Evolutionary conservation across 805 yeast genomes (phyloP), one percentile per base, ranked within the genome.

Genomic region (Sungouiozyma ichnusensis): DNA sequence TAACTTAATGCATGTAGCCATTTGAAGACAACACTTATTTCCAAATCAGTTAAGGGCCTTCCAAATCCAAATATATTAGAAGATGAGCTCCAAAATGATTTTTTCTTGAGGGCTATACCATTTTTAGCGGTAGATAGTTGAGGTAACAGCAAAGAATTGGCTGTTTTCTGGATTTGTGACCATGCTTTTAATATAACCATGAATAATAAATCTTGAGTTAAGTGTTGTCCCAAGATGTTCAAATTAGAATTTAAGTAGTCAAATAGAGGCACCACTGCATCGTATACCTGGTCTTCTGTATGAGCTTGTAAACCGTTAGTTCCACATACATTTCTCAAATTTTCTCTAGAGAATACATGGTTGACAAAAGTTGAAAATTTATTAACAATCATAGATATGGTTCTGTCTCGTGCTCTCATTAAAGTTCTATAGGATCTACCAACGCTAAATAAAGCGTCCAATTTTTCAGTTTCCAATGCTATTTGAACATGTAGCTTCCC

Each of bases 141-240:
- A 0, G 97, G 97, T 4, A 90, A 62, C 3, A 87, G 57, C 15
- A 90, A 64, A 33, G 69, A 72, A 52, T 86, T 95, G 1, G 90
- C 82, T 18, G 78, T 69, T 2, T 67, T 62, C 6, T 90, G 66
- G 2, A 86, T 77, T 11, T 77, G 77, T n/a, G 66, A 64, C 97
- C 97, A 90, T 0, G 90, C 76, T 40, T 79, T 81, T 1, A 80
- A 53, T 83, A 85, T 81, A 0, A 85, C 84, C 48, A 75, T 73
- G 40, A 73, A 55, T 15, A 81, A 60, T 29, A 81, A 60, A 1
- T 71, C 77, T 16, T 69, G 65, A 0, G 85, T 73, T 34, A 85
- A 60, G 33, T 66, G 70, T 9, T 72, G 64, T 0, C 85, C 86
- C 34, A 85, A 62, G 1, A 81, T 77, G 41, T 71, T 71, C 37